phyloP scores from a whole-genome alignment of 805 yeast genomes.

The Saturnispora zaruensis region DNA sequence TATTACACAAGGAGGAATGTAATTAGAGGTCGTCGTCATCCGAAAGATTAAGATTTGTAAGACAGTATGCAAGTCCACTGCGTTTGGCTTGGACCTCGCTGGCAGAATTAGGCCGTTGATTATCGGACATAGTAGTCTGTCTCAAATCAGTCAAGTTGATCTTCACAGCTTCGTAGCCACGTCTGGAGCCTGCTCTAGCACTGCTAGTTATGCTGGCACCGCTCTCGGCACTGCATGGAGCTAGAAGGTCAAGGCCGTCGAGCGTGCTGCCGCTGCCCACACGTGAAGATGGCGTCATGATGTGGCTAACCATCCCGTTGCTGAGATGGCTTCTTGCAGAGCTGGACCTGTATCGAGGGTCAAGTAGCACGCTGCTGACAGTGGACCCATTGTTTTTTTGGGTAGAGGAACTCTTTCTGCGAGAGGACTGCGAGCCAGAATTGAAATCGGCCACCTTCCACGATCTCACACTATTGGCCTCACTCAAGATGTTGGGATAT shows the following conservation, averaged over 20 bases:
- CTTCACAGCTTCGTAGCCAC: not conserved
- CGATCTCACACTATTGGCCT: conserved; percentile 1
- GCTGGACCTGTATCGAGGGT: not conserved
- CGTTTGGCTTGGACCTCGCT: not conserved
- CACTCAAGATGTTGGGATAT: conserved; percentile 10
- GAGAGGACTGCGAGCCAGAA: not conserved
- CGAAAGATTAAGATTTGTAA: conserved; percentile 10
- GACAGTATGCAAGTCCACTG: conserved; percentile 15
- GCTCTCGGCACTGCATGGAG: not conserved
- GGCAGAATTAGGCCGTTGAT: not conserved
- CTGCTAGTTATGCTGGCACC: not conserved
- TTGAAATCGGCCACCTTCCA: not conserved
- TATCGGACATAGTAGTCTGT: not conserved
- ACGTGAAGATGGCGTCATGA: not conserved
- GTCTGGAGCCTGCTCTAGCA: not conserved
- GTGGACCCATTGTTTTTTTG: not conserved
- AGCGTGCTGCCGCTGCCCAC: not conserved
- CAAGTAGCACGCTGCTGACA: not conserved
- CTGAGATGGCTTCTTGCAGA: not conserved
- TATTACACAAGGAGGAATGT: not conserved
- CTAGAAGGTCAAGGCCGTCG: conserved; percentile 9
- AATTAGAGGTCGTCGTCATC: conserved; percentile 1
- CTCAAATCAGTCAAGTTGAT: not conserved
- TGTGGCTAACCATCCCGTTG: not conserved
- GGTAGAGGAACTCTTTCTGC: not conserved